These are phyloP conservation scores for Crucihimalaya himalaica DNA, from an alignment of 345 rosid genomes.

Conservation along the genomic window DNA sequence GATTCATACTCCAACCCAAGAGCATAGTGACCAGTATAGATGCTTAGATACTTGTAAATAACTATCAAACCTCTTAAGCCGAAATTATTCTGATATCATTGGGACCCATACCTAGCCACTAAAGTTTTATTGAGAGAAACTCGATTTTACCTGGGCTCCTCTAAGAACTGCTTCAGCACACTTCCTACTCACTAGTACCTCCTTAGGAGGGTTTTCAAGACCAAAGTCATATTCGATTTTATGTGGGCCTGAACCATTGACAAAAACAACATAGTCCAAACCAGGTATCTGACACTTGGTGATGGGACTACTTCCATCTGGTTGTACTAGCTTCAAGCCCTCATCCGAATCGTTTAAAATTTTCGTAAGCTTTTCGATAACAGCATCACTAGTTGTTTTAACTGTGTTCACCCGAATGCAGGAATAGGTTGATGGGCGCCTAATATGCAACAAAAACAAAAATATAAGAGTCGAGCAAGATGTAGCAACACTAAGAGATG, in stretches of 20 bases:
- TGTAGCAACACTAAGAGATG: neutral
- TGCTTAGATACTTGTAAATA: neutral
- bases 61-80: neutral
- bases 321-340: conserved; percentile 27
- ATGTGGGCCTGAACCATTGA: conserved; percentile 91
- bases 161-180: conserved; percentile 99
- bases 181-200: conserved; percentile 94
- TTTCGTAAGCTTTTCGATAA: conserved; percentile 62
- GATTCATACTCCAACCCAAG: conserved; percentile 6
- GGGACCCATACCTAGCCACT: neutral
- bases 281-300: conserved; percentile 73
- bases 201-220: conserved; percentile 65
- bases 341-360: conserved; percentile 44
- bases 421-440: conserved; percentile 86
- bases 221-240: conserved; percentile 57
- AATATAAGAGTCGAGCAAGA: neutral
- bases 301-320: conserved; percentile 42
- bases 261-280: conserved; percentile 79
- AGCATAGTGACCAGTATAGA: neutral
- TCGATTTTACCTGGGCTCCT: conserved; percentile 81
- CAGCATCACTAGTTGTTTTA: conserved; percentile 65
- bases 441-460: conserved; percentile 30
- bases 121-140: neutral
- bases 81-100: neutral
- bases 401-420: conserved; percentile 86